Evolutionary conservation across 768 basidiomycete genomes (phyloP), one percentile per base, ranked within the genome.

Genomic region (Pulveroboletus sp.): DNA sequence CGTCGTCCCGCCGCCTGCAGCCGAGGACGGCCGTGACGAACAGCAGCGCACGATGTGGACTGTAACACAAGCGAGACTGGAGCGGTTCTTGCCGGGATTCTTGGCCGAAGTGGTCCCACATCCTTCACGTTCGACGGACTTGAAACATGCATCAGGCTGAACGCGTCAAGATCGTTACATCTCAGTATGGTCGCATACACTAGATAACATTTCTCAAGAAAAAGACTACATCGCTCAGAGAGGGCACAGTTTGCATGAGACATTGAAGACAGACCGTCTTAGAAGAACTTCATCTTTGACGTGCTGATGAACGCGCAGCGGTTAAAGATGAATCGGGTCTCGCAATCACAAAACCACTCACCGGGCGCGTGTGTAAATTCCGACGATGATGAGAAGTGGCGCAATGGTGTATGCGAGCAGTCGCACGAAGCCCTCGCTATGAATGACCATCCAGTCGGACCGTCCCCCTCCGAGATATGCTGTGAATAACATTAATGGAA

Each of bases 41-140:
- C 74, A 73, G 39, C 85, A 83, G 63, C 77, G 76, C 53, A 84
- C 78, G 4, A 70, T 97, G 29, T 99, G 94, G 94, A 77, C 78
- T 12, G 80, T 84, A 22, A 94, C 93, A 2, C 81, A 86, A 50
- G 88, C 91, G 56, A 78, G 92, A 53, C 81, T 97, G 60, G 93
- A 95, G 58, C 80, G 85, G 34, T 93, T 98, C 73, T 71, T 98
- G 49, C 95, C 95, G 14, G 89, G 92, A 17, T 94, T 98, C 70
- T 71, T 97, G 54, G 72, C 74, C 16, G 84, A 87, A 39, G 76
- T 90, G 24, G 77, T 92, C 53, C 67, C 76, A 3, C 47, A 53
- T 7, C 43, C 29, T 11, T 8, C 17, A n/a, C 42, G 60, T 11
- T 40, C 43, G n/a, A 47, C 22, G 6, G 58, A 67, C 16, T 57